Conservation (phyloP, 441 rosid genomes). For the Heliophila coronopifolia region DNA sequence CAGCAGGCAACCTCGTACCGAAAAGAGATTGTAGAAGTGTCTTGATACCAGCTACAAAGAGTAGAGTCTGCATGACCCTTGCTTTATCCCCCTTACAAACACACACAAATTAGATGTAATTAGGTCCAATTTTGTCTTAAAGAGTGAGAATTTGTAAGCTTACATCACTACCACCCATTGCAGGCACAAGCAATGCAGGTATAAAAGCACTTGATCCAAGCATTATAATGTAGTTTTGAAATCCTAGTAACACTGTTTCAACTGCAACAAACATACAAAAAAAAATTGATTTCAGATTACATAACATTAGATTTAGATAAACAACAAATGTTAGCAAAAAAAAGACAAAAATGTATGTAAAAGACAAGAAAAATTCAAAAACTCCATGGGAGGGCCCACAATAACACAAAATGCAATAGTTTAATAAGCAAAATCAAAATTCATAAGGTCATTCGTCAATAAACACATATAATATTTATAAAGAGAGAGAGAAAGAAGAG, state of each 20-base stretch:
- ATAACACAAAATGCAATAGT: neutral
- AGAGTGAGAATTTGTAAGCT: too few species aligned
- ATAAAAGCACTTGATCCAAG: constrained; percentile 66
- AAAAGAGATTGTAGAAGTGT: constrained; percentile 75
- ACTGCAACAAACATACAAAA: constrained; percentile 35
- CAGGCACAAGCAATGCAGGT: constrained; percentile 55
- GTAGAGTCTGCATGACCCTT: constrained; percentile 63
- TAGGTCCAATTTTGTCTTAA: too few species aligned
- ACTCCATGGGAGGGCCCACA: constrained; percentile 20
- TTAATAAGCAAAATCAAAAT: too few species aligned
- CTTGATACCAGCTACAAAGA: constrained; percentile 80
- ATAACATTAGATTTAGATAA: too few species aligned
- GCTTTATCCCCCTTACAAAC: constrained; percentile 97
- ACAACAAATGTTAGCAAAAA: too few species aligned
- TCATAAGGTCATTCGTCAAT: constrained; percentile 6
- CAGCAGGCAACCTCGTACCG: constrained; percentile 87
- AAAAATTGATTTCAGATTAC: too few species aligned
- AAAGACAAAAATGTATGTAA: neutral
- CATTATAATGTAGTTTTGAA: constrained; percentile 69
- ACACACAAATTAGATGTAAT: too few species aligned
- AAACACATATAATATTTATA: constrained; percentile 6
- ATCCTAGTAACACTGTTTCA: constrained; percentile 57
- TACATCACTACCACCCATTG: constrained; percentile 66
- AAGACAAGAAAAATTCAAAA: neutral
- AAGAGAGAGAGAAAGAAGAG: neutral